These are phyloP conservation scores for Epithemia pelagica DNA, from an alignment of 108 stramenopile species.

Conservation along the genomic window DNA sequence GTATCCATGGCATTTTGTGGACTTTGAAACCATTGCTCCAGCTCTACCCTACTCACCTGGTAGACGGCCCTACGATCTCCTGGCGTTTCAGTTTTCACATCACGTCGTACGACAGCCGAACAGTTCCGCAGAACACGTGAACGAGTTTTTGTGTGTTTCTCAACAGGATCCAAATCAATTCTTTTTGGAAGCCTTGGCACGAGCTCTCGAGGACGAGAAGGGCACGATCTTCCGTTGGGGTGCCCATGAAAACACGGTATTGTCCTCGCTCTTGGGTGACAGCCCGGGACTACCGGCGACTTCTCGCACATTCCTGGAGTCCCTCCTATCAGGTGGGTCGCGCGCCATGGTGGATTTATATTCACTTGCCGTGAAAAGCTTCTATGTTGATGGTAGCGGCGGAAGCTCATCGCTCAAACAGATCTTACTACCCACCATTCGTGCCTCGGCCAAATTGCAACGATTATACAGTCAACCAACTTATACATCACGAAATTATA, in stretches of 20 bases:
- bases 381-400: slow-evolving; percentile 41
- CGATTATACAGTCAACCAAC: slow-evolving; percentile 26
- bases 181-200: slow-evolving; percentile 28
- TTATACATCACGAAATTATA: slow-evolving; percentile 37
- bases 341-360: neutral
- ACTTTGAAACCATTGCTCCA: slow-evolving; percentile 42
- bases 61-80: slow-evolving; percentile 31
- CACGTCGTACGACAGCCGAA: slow-evolving; percentile 16
- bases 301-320: neutral
- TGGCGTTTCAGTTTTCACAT: slow-evolving; percentile 49
- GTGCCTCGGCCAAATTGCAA: slow-evolving; percentile 22
- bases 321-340: neutral
- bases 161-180: slow-evolving; percentile 21
- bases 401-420: slow-evolving; percentile 44
- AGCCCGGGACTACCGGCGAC: neutral
- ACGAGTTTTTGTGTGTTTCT: slow-evolving; percentile 34
- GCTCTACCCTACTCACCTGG: slow-evolving; percentile 33
- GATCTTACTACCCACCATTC: slow-evolving; percentile 32
- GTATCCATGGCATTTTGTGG: slow-evolving; percentile 47
- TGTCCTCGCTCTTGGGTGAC: slow-evolving; percentile 23
- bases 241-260: slow-evolving; percentile 36
- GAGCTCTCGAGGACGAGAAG: slow-evolving; percentile 16
- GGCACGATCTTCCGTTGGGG: slow-evolving; percentile 51
- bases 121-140: slow-evolving; percentile 12
- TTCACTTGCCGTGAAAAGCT: slow-evolving; percentile 26